These are phyloP conservation scores for Aspergillus homomorphus DNA, from an alignment of 495 filamentous ascomycete species.

Conservation along the genomic window DNA sequence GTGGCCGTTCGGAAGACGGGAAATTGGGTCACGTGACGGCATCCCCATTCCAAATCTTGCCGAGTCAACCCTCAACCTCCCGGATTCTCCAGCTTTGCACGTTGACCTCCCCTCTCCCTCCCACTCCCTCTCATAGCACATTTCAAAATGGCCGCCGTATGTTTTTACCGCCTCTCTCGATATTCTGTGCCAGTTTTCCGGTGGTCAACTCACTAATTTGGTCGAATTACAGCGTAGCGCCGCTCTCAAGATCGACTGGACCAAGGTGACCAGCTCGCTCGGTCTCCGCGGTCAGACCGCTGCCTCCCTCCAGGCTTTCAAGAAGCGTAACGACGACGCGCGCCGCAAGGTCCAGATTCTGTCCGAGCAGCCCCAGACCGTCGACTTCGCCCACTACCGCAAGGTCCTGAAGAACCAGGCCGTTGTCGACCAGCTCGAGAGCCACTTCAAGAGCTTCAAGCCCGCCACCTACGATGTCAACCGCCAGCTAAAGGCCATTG, in stretches of 20 bases:
- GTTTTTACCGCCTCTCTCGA: slow-evolving; percentile 32
- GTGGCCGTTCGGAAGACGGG: slow-evolving; percentile 35
- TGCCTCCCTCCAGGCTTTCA: slow-evolving; percentile 87
- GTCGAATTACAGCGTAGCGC: slow-evolving; percentile 75
- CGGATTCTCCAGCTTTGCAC: slow-evolving; percentile 41
- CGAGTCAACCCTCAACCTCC: slow-evolving; percentile 41
- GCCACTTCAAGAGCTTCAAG: slow-evolving; percentile 84
- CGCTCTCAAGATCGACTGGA: slow-evolving; percentile 99
- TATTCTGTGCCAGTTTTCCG: neutral
- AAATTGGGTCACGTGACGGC: slow-evolving; percentile 41
- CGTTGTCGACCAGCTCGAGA: slow-evolving; percentile 94
- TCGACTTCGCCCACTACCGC: slow-evolving; percentile 96
- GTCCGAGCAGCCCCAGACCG: slow-evolving; percentile 68
- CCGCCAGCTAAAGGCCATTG: slow-evolving; percentile 95
- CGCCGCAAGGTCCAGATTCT: slow-evolving; percentile 85
- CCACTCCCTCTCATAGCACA: slow-evolving; percentile 43
- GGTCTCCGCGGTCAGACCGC: slow-evolving; percentile 94
- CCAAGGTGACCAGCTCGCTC: slow-evolving; percentile 82
- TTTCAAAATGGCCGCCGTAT: slow-evolving; percentile 84
- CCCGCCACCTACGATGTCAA: slow-evolving; percentile 83
- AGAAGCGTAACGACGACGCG: slow-evolving; percentile 98
- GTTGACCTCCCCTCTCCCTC: slow-evolving; percentile 41
- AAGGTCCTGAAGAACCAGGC: slow-evolving; percentile 86
- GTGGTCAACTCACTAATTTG: slow-evolving; percentile 29
- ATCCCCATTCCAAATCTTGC: slow-evolving; percentile 45